Evolutionary conservation across 2,329 filamentous ascomycete species (phyloP).

Genomic region (Pseudophaeomoniella oleicola): DNA sequence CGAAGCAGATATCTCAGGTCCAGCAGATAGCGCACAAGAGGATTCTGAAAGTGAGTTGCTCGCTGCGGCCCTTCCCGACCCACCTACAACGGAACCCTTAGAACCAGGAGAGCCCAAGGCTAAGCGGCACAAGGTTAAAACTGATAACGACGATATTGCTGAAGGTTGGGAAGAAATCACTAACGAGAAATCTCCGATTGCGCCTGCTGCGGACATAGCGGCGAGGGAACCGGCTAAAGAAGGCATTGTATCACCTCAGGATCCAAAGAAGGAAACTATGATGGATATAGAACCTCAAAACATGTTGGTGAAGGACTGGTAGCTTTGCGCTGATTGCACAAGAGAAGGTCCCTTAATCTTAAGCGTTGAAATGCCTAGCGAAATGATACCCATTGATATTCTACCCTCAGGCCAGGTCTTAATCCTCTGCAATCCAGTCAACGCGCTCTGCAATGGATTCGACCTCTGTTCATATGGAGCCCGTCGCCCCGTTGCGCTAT

Average conservation of each 20-base stretch:
- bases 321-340: neutral
- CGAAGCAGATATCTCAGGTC: slow-evolving; percentile 17
- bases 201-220: neutral
- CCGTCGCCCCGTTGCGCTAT: too few species aligned
- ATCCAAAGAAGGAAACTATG: neutral
- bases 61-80: slow-evolving; percentile 31
- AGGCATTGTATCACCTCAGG: neutral
- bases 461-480: too few species aligned
- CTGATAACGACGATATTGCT: slow-evolving; percentile 16
- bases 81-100: slow-evolving; percentile 31
- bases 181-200: slow-evolving; percentile 5
- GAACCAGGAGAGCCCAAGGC: slow-evolving; percentile 25
- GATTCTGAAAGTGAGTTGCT: slow-evolving; percentile 12
- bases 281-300: neutral
- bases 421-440: too few species aligned
- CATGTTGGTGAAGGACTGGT: slow-evolving; percentile 2
- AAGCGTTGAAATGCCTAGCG: too few species aligned
- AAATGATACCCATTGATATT: too few species aligned
- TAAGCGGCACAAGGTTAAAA: slow-evolving; percentile 31
- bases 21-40: slow-evolving; percentile 15
- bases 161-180: slow-evolving; percentile 26
- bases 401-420: too few species aligned
- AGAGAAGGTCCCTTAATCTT: too few species aligned
- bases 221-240: neutral
- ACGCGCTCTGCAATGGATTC: too few species aligned